phyloP scores from a whole-genome alignment of 495 filamentous ascomycete species.

The Aspergillus carlsbadensis region DNA sequence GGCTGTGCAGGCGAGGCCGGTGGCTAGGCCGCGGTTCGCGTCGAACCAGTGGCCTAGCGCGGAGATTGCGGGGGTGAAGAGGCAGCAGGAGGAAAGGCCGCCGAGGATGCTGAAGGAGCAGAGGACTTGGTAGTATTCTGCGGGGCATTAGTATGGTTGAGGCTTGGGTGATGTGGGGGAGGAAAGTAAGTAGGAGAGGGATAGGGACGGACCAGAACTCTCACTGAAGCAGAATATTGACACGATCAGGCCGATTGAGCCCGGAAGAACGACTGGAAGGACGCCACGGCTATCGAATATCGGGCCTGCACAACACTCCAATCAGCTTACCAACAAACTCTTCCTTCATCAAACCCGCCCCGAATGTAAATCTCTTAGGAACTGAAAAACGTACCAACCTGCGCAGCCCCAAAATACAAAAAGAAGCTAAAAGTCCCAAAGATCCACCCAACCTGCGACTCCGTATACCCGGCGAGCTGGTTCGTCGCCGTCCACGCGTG shows the following conservation, averaged over 20 bases:
- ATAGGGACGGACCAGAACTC: conserved; percentile 37
- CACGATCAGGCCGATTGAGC: conserved; percentile 30
- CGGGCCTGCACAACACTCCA: conserved; percentile 19
- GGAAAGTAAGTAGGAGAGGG: conserved; percentile 47
- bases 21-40: conserved; percentile 65
- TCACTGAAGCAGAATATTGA: conserved; percentile 44
- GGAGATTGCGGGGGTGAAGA: conserved; percentile 64
- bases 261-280: conserved; percentile 22
- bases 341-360: no score
- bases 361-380: no score
- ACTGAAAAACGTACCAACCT: conserved; percentile 14
- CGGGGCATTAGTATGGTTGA: conserved; percentile 14
- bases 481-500: conserved; percentile 56
- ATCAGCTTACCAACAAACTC: background rate
- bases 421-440: conserved; percentile 67
- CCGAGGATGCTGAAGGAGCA: conserved; percentile 40
- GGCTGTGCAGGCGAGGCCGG: conserved; percentile 68
- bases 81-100: conserved; percentile 33
- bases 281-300: conserved; percentile 30
- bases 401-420: conserved; percentile 48
- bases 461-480: conserved; percentile 50
- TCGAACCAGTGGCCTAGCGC: conserved; percentile 70
- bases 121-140: conserved; percentile 45
- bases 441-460: conserved; percentile 69
- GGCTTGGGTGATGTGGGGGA: conserved; percentile 9